phyloP scores from a whole-genome alignment of 2,329 filamentous ascomycete species.

The Neophaeococcomyces aloes region DNA sequence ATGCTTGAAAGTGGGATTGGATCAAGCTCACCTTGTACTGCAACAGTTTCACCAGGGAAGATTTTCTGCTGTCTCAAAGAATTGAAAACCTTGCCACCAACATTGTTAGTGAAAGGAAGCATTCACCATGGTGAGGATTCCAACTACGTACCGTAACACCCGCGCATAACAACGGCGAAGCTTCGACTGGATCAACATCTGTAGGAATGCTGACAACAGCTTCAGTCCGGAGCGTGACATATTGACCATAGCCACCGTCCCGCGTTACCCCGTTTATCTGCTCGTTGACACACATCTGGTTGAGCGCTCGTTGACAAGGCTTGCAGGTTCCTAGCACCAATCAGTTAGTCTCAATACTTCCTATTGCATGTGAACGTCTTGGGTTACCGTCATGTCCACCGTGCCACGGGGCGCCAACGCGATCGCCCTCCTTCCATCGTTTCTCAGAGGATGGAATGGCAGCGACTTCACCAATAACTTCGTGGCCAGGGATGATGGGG shows the following conservation, averaged over 20 bases:
- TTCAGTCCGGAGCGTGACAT: conserved; percentile 29
- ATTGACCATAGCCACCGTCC: conserved; percentile 52
- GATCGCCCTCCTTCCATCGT: conserved; percentile 52
- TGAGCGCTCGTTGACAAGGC: conserved; percentile 51
- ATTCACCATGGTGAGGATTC: conserved; percentile 30
- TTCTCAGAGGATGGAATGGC: conserved; percentile 48
- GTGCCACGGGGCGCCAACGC: conserved; percentile 60
- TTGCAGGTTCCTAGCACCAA: conserved; percentile 45
- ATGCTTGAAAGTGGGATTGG: neutral
- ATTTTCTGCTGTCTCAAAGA: conserved; percentile 40
- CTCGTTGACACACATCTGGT: conserved; percentile 57
- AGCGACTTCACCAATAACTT: conserved; percentile 58
- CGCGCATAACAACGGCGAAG: conserved; percentile 39
- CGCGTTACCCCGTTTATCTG: conserved; percentile 54
- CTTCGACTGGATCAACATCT: conserved; percentile 36
- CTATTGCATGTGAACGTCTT: neutral
- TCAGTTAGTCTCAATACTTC: neutral
- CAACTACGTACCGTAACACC: conserved; percentile 46
- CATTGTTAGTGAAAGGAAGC: neutral
- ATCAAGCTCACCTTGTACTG: conserved; percentile 30
- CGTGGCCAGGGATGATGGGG: conserved; percentile 59
- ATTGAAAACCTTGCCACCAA: conserved; percentile 10
- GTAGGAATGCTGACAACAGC: conserved; percentile 38
- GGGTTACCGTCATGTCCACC: conserved; percentile 39
- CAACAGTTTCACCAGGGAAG: conserved; percentile 36